Evolutionary conservation across 139 green algal species (phyloP), one percentile per base, ranked within the genome.

Genomic region (Closterium sp.): DNA sequence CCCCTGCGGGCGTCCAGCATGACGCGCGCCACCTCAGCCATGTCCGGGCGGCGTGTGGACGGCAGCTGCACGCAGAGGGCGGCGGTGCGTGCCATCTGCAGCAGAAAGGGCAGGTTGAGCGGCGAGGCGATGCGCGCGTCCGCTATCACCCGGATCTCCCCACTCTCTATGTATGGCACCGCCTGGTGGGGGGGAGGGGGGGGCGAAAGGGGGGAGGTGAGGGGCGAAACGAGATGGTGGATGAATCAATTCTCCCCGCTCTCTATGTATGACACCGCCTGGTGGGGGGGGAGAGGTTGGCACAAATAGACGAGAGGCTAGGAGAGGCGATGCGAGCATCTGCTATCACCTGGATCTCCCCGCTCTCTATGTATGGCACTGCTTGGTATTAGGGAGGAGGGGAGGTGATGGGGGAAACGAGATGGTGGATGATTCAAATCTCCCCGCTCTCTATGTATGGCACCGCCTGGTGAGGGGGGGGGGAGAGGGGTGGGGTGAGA

Each of bases 91-190:
- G 28, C 85, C 85, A 87, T 87, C 85, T 31, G 85, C 85, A 30
- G 85, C 85, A 87, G n/a, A 24, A 31, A 31, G 28, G n/a, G 28
- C 28, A 30, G n/a, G 85, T 32, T 30, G n/a, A 31, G 9, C 85
- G 85, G 85, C 85, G 85, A 32, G 85, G 28, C n/a, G 85, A 87
- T 87, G 85, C 85, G 85, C 28, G 85, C 28, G 85, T 87, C 85
- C 10, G 28, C 85, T 21, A 87, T 87, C 9, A 87, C 28, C 19
- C 28, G 85, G 6, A 87, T 27, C 85, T 87, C 85, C 28, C 85
- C 85, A 2, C 28, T 9, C 85, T 87, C n/a, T 27, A 87, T 87
- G n/a, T 87, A 87, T 22, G n/a, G 85, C 85, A 87, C 85, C 1
- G 28, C 2, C 85, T 87, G 79, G 45, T 2, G 45, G 45, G 5